Evolutionary conservation across 73 alveolate genomes (phyloP), one percentile per base, ranked within the genome.

Genomic region (Tetrahymena malaccensis): DNA sequence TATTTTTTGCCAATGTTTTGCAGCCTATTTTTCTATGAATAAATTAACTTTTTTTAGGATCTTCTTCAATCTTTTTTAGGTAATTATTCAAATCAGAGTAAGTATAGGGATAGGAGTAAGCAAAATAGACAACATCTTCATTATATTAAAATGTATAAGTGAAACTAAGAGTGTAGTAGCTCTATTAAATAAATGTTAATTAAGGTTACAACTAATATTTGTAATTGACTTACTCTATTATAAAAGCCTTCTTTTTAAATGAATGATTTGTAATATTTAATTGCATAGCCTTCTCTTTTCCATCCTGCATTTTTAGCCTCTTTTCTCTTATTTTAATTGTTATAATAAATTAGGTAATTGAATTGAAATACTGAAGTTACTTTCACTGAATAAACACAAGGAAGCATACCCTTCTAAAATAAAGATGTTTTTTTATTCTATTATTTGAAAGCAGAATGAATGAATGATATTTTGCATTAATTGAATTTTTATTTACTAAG

Each of bases 31-130:
- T 96, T 94, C 98, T 95, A 13, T 94, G 43, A 31, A 94, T 85
- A 43, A 84, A 85, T 43, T 94, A 50, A 85, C 93, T 94, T 35
- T 85, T 85, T 31, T 85, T 85, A 43, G 96, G 96, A 89, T 94
- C 93, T 15, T 27, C 56, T 25, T 85, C 84, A 34, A 94, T 84
- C 4, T 37, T 38, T 34, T 94, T 94, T 19, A 94, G 50, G 22
- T 70, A 94, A 33, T 96, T 96, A 34, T 85, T 96, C 94, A 98
- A 94, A 50, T 97, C 98, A 15, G 99, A 85, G 95, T 98, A 99
- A 1, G 99, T 98, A 94, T 99, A 99, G 43, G 99, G 99, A 95
- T 98, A 98, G 93, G 99, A 99, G 96, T 99, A 98, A 15, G 99
- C 98, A 85, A 98, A 98, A 96, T 98, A 98, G 55, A 98, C 97